These are phyloP conservation scores for Omphalotus olearius DNA, from an alignment of 1,284 basidiomycete genomes.

Conservation along the genomic window DNA sequence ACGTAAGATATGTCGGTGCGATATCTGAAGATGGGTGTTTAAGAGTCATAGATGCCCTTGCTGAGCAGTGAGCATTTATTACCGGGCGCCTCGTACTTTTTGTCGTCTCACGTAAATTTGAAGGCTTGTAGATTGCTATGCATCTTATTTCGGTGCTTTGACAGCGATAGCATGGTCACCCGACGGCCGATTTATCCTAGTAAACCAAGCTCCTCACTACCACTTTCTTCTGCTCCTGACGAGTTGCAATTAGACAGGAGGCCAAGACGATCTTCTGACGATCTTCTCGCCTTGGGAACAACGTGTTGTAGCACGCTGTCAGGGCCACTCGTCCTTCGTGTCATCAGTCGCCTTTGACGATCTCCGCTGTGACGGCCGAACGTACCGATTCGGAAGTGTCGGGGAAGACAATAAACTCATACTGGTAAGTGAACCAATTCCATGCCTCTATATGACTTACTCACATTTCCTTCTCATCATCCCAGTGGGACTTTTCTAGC, in stretches of 20 bases:
- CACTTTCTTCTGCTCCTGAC: conserved; percentile 1
- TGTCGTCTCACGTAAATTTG: conserved; percentile 11
- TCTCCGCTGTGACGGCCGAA: conserved; percentile 77
- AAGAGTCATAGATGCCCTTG: conserved; percentile 80
- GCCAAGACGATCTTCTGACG: conserved; percentile 90
- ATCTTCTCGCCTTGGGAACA: conserved; percentile 91
- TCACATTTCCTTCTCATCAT: background rate
- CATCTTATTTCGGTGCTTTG: conserved; percentile 88
- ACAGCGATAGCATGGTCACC: conserved; percentile 93
- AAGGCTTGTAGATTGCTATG: conserved; percentile 85
- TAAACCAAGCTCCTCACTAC: conserved; percentile 29
- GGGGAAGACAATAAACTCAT: conserved; percentile 94
- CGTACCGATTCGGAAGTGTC: conserved; percentile 88
- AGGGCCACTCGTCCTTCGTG: conserved; percentile 95
- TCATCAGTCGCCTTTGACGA: conserved; percentile 89
- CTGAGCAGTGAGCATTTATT: conserved; percentile 66
- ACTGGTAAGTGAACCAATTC: conserved; percentile 44
- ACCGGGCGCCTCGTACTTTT: background rate
- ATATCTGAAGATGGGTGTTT: conserved; percentile 89
- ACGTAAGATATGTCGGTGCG: conserved; percentile 81
- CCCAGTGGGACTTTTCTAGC: conserved; percentile 88
- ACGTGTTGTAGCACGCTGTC: conserved; percentile 91
- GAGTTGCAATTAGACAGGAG: conserved; percentile 37
- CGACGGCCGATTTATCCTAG: conserved; percentile 89
- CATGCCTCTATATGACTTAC: background rate